phyloP scores from a whole-genome alignment of 2,329 filamentous ascomycete species.

The Aureobasidium zeae region DNA sequence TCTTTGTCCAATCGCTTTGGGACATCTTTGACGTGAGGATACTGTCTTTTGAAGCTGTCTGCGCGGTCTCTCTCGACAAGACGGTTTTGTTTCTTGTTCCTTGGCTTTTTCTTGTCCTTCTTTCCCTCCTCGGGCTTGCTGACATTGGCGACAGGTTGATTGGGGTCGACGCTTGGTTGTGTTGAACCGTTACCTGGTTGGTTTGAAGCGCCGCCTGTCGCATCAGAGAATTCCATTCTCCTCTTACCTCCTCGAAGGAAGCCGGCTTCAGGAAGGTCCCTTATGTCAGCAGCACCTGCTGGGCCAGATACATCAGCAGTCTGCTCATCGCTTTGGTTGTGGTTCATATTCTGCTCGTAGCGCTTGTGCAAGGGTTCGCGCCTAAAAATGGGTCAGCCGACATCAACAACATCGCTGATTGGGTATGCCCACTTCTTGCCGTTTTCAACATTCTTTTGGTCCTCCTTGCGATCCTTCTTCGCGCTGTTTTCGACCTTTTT shows the following conservation, averaged over 20 bases:
- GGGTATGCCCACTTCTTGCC: not conserved
- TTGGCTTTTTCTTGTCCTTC: slow-evolving; percentile 8
- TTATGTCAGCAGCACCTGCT: slow-evolving; percentile 1
- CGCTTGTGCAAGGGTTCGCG: slow-evolving; percentile 6
- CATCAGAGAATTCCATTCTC: slow-evolving; percentile 11
- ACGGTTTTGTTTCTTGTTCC: slow-evolving; percentile 6
- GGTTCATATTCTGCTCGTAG: no score
- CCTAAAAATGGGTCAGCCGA: not conserved
- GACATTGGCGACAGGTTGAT: not conserved
- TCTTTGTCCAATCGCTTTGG: slow-evolving; percentile 9
- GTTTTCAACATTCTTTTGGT: no score
- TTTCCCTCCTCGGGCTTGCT: not conserved
- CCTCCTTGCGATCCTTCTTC: not conserved
- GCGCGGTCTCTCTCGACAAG: slow-evolving; percentile 1
- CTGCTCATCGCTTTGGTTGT: not conserved
- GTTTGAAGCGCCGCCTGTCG: not conserved
- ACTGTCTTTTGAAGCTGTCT: slow-evolving; percentile 8
- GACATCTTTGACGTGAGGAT: slow-evolving; percentile 3
- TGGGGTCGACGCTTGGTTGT: not conserved
- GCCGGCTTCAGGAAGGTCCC: no score
- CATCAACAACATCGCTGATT: not conserved
- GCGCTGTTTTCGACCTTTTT: not conserved
- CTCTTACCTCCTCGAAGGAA: no score
- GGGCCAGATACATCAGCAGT: slow-evolving; percentile 5
- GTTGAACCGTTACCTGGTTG: not conserved